A percentile compares a stretch with the other conserved stretches of the same genome.
Conservation (phyloP, 225 moss, liverwort and hornwort genomes). For the Straminergon stramineum region DNA sequence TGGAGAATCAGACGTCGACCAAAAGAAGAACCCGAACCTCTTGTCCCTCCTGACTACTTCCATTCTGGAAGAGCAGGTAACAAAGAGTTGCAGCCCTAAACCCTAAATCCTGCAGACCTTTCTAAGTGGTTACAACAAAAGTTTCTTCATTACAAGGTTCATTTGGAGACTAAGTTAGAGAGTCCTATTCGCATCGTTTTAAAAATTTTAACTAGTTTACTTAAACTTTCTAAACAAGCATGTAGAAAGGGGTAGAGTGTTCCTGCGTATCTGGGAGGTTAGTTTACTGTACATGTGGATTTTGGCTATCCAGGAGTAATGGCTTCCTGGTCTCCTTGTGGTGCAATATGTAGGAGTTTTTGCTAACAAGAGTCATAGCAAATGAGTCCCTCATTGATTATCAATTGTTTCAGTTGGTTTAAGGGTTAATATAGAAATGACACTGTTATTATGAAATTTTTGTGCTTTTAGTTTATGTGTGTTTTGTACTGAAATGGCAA, state of each 20-base stretch:
- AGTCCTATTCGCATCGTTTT: not conserved
- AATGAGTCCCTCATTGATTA: not conserved
- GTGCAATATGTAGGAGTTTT: too few relatives aligned
- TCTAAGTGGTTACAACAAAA: not conserved
- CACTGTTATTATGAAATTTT: not conserved
- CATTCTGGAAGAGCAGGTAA: slow-evolving; percentile 2
- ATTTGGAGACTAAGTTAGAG: not conserved
- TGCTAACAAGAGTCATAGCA: not conserved
- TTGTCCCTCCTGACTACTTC: slow-evolving; percentile 12
- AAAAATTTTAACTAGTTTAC: not conserved
- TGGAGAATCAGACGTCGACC: not conserved
- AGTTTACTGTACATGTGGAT: too few relatives aligned
- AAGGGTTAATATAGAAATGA: not conserved
- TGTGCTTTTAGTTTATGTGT: not conserved
- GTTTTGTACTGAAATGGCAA: not conserved
- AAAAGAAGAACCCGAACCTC: not conserved
- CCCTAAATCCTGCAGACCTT: not conserved
- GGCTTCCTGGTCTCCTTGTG: too few relatives aligned
- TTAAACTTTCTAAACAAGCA: not conserved
- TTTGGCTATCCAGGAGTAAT: too few relatives aligned
- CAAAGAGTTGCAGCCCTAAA: not conserved
- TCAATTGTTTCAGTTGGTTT: not conserved
- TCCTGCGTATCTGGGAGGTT: too few relatives aligned
- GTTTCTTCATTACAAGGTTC: not conserved
- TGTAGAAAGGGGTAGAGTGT: too few relatives aligned